Base-by-base conservation (phyloP, 2,329 filamentous ascomycete species). In the Trichoderma asperellum region DNA sequence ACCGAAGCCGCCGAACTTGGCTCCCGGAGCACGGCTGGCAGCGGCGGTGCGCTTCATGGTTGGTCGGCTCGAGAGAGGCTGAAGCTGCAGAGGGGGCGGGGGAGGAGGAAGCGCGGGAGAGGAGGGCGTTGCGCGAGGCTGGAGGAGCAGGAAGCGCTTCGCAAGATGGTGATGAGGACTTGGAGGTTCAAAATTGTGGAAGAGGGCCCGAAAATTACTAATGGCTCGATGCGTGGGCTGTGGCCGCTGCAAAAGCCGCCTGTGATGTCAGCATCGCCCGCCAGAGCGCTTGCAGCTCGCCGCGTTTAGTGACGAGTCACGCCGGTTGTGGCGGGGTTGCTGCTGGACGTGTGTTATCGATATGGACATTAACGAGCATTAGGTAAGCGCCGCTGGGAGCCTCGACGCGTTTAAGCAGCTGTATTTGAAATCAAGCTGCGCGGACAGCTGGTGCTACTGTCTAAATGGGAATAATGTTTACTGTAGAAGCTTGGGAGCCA, bases 1-100 rank as follows among this genome's bases (percentile, higher is more conserved):
- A 47, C 81, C 77, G 73, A 85, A 82, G 70, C 58, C 64, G 14
- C 61, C 66, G 76, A 77, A 72, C 49, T 73, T 74, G 73, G 75
- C 61, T 70, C 71, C 72, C 65, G 70, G 72, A 37, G 71, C 72
- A 49, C 75, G 75, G 18, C 71, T 71, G 34, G 75, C 65, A 21
- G 76, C 49, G 49, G 49, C 34, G n/a, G 57, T n/a, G 66, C 76
- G 71, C 72, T 77, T 77, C 76, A 78, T 77, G 68, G 53, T 66
- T 24, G 70, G 67, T 16, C 14, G n/a, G 35, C 49, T 43, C 43
- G 60, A 18, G 29, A 53, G 49, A 59, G 43, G 67, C 37, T 53
- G 52, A 49, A 43, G 55, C 43, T 21, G 29, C 43, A 29, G 57
- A 53, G 18, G 29, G 29, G 16, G 24, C 27, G 52, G 21, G 16